Conservation (phyloP, 2,329 filamentous ascomycete species). For the Calonectria pseudoturangicola region DNA sequence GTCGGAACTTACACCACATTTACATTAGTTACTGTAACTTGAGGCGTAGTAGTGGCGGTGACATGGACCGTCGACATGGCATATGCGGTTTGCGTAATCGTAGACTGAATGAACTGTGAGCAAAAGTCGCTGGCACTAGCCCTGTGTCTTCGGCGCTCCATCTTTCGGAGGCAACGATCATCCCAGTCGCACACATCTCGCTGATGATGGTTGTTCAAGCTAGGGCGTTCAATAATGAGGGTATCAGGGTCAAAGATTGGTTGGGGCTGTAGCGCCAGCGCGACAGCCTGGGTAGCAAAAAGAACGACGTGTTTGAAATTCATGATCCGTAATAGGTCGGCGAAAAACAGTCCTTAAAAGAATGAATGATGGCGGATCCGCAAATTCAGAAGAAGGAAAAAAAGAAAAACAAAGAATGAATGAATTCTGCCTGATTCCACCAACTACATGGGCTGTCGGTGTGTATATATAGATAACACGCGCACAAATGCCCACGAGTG, state of each 20-base stretch:
- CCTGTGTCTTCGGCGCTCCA: not conserved
- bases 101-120: slow-evolving; percentile 1
- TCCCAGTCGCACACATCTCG: not conserved
- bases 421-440: not conserved
- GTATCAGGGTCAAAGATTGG: slow-evolving; percentile 12
- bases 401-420: slow-evolving; percentile 1
- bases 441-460: not conserved
- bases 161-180: slow-evolving; percentile 5
- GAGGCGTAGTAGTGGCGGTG: not conserved
- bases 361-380: slow-evolving; percentile 4
- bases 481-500: too few relatives aligned
- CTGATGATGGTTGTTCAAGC: not conserved
- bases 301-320: slow-evolving; percentile 23
- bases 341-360: not conserved
- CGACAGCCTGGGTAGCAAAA: slow-evolving; percentile 16
- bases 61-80: not conserved
- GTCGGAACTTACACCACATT: slow-evolving; percentile 9
- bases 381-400: not conserved
- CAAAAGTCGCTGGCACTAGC: not conserved
- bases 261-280: slow-evolving; percentile 18
- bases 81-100: not conserved
- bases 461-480: not conserved
- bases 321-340: slow-evolving; percentile 1
- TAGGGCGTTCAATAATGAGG: slow-evolving; percentile 15
- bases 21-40: not conserved